Base-by-base conservation (phyloP, 352 stramenopile genomes). In the Phytophthora pisi region DNA sequence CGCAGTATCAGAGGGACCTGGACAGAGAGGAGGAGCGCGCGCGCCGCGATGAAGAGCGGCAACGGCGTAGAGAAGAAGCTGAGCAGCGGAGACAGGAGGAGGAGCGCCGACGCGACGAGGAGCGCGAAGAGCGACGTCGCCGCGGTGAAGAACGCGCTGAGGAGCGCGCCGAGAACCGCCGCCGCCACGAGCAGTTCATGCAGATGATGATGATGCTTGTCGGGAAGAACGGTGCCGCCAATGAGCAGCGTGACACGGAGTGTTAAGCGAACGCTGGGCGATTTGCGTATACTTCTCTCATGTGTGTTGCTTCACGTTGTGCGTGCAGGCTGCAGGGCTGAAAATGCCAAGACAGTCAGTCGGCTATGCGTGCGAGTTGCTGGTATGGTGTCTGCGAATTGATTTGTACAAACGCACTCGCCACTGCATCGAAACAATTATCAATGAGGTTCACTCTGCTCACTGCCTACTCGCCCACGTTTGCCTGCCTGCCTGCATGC, bases 361-460 rank as follows among this genome's bases (percentile, higher is more conserved):
- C 34, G 34, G 26, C 11, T 26, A 6, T 24, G 36, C 51, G 13
- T 24, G 15, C 5, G 56, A 93, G 30, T 70, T 66, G 46, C 23
- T 85, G 51, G 64, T 68, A 62, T 60, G 58, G 52, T 7, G 87
- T 73, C 23, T 94, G 56, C 34, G 51, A 56, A 43, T 60, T 59
- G 54, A 64, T 40, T 13, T 62, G 20, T 24, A 53, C 47, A 63
- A 64, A 56, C 51, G 56, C 55, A 52, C 63, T 73, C 4, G 70
- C 65, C 28, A 88, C 60, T 64, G 93, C 78, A 55, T 88, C 62
- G 45, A 90, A n/a, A 75, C 75, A 23, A 55, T 94, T 94, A 68
- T 96, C 86, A 24, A 50, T 50, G 30, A 66, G 31, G 30, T 66
- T 57, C 50, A 23, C 5, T 20, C 5, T 20, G 13, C 38, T 43